phyloP scores from a whole-genome alignment of 176 grass and related monocot genomes.

The Stipa capillata region DNA sequence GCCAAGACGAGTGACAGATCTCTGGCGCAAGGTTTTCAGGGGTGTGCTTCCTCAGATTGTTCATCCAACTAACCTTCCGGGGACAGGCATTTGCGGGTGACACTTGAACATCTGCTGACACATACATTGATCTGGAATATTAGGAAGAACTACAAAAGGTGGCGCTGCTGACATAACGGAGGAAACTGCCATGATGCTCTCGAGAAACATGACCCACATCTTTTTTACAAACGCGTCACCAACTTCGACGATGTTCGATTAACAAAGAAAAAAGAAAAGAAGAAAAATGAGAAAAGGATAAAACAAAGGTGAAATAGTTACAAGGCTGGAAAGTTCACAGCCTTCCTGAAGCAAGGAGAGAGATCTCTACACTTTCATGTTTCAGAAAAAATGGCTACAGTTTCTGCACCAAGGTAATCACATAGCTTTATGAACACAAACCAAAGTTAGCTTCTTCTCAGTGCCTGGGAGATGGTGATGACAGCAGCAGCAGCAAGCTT shows the following conservation, averaged over 20 bases:
- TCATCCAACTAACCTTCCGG: background rate
- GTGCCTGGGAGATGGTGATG: background rate
- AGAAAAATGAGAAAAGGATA: background rate
- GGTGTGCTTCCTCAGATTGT: background rate
- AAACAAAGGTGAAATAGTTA: background rate
- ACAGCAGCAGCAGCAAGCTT: background rate
- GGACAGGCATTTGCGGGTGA: background rate
- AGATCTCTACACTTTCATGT: background rate
- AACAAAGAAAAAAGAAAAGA: background rate
- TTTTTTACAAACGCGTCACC: background rate
- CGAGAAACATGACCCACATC: background rate
- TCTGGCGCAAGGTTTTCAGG: too few species aligned
- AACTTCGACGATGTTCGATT: background rate
- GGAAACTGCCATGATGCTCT: background rate
- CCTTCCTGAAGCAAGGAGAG: slow-evolving; percentile 28
- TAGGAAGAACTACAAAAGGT: background rate
- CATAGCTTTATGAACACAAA: slow-evolving; percentile 21
- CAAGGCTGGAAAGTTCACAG: background rate
- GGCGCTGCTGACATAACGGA: background rate
- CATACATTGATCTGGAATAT: background rate
- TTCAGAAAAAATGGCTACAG: background rate
- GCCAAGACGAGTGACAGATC: background rate
- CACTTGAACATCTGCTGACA: background rate
- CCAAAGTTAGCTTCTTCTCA: slow-evolving; percentile 8
- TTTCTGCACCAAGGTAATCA: slow-evolving; percentile 19